Base-by-base conservation (phyloP, 2,329 filamentous ascomycete genomes). In the Cercospora sp. region DNA sequence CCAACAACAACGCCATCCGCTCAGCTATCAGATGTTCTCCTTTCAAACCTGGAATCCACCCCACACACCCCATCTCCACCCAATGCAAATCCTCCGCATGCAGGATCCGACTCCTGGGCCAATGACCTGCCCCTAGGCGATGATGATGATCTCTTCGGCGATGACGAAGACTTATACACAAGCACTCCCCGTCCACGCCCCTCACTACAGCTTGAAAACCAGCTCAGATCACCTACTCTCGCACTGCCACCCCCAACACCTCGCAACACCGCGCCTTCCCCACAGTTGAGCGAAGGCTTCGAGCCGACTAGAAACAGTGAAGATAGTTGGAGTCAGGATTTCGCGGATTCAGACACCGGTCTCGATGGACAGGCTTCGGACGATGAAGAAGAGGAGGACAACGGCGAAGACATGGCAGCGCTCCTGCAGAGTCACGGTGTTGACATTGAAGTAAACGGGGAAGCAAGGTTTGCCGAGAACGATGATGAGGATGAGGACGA, bases 81-180 rank as follows among this genome's bases (percentile, higher is more conserved):
- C 3, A 26, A 62, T n/a, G 36, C 26, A 48, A 30, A 2, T 26
- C 28, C 60, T 30, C 7, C 31, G 26, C 60, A 20, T 45, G 53
- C 12, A 28, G n/a, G 13, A 36, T 18, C 0, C 60, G 23, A 48
- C 18, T 2, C 60, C 16, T 7, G 5, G 1, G 26, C 28, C 20
- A 23, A 51, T 13, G 60, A 51, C 10, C 6, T 30, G 16, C 18
- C 28, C 10, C 26, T 62, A 6, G 28, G 36, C 20, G 36, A 7
- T 9, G 40, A 51, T 13, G 60, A 62, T 8, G 40, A 51, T 31
- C 60, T 62, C 9, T 62, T 62, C 16, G 60, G 40, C 60, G 60
- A 62, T 28, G 59, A 61, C 33, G 59, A 26, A 33, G 59, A 33
- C n/a, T 23, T 51, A 3, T 51, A 51, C 45, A 23, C 45, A 3